These are phyloP conservation scores for Ormosia emarginata DNA, from an alignment of 306 rosid species.

Conservation along the genomic window DNA sequence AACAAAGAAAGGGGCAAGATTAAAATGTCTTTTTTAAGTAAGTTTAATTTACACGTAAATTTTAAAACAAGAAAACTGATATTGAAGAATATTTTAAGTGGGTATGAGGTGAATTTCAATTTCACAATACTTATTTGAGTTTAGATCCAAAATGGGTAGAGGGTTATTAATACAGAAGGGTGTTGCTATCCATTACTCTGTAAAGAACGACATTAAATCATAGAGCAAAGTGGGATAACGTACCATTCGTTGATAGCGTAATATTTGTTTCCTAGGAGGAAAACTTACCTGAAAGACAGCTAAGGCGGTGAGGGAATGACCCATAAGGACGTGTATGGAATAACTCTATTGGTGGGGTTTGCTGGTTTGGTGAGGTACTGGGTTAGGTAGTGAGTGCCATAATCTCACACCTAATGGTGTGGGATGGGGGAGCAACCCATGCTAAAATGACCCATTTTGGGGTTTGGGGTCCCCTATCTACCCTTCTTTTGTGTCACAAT, in stretches of 20 bases:
- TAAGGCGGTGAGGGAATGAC: slow-evolving; percentile 41
- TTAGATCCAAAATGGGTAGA: slow-evolving; percentile 6
- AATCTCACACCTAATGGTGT: slow-evolving; percentile 43
- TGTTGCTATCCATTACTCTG: background rate
- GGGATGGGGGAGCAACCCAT: slow-evolving; percentile 69
- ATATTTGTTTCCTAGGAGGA: slow-evolving; percentile 72
- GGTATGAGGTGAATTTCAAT: background rate
- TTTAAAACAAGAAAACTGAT: background rate
- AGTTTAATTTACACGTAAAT: background rate
- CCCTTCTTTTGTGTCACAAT: slow-evolving; percentile 31
- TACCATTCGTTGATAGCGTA: slow-evolving; percentile 11
- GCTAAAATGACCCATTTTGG: slow-evolving; percentile 47
- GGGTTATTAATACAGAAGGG: background rate
- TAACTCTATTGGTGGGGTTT: slow-evolving; percentile 37
- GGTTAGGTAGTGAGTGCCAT: slow-evolving; percentile 39
- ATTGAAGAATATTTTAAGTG: background rate
- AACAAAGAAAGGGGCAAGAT: background rate
- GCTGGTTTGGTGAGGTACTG: slow-evolving; percentile 36
- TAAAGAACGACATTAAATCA: slow-evolving; percentile 20
- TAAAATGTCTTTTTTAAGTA: background rate
- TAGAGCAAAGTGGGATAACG: slow-evolving; percentile 17
- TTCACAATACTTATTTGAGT: background rate
- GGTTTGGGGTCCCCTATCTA: slow-evolving; percentile 45
- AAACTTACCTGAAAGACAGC: slow-evolving; percentile 58
- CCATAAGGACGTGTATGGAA: slow-evolving; percentile 50